A percentile compares a stretch with the other conserved stretches of the same genome.
Conservation (phyloP, 768 basidiomycete species). For the Lentinula detonsa region DNA sequence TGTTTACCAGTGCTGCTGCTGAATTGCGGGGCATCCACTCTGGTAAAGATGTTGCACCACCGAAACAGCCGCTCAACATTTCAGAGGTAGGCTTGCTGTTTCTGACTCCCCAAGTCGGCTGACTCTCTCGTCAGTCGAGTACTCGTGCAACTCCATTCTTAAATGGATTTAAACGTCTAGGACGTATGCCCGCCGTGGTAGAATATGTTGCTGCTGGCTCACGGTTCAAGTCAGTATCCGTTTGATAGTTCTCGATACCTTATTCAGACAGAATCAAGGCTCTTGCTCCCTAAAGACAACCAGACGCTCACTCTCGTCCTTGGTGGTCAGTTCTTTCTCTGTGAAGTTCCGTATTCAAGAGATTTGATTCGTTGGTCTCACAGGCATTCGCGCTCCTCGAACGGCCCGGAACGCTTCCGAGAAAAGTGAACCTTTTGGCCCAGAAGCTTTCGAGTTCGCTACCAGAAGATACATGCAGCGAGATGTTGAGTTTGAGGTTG, state of each 20-base stretch:
- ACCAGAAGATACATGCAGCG: slow-evolving; percentile 85
- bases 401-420: slow-evolving; percentile 76
- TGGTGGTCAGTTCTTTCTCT: slow-evolving; percentile 44
- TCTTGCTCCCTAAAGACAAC: slow-evolving; percentile 87
- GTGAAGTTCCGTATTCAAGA: background rate
- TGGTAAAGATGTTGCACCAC: slow-evolving; percentile 78
- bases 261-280: slow-evolving; percentile 29
- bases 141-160: slow-evolving; percentile 82
- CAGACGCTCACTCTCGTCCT: slow-evolving; percentile 91
- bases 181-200: slow-evolving; percentile 78
- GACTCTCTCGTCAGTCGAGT: slow-evolving; percentile 36
- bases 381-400: slow-evolving; percentile 88
- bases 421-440: slow-evolving; percentile 85
- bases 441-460: slow-evolving; percentile 77
- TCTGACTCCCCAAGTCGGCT: background rate
- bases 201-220: slow-evolving; percentile 94
- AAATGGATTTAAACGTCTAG: slow-evolving; percentile 85
- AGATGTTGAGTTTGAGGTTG: slow-evolving; percentile 91
- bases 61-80: slow-evolving; percentile 81
- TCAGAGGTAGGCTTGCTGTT: slow-evolving; percentile 61
- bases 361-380: background rate
- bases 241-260: slow-evolving; percentile 5
- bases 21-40: slow-evolving; percentile 87
- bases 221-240: slow-evolving; percentile 73
- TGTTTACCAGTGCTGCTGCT: slow-evolving; percentile 54